phyloP scores from a whole-genome alignment of 2,329 filamentous ascomycete species.

The Colletotrichum noveboracense region DNA sequence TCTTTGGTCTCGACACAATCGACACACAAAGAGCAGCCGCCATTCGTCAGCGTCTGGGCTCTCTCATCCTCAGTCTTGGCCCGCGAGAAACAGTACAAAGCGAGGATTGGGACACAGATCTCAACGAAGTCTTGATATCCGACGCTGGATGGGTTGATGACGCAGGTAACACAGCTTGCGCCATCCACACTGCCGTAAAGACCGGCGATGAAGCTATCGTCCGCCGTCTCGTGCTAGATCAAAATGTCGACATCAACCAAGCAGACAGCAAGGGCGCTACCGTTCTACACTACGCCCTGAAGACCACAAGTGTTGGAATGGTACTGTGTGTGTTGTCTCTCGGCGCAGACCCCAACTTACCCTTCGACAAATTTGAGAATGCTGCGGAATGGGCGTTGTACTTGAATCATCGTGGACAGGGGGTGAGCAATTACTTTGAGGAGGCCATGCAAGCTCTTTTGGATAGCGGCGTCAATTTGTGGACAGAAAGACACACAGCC shows the following conservation, averaged over 20 bases:
- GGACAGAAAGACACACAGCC: too few species aligned
- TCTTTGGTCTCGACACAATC: neutral
- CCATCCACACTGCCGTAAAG: neutral
- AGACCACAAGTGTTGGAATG: rapidly evolving
- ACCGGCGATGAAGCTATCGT: rapidly evolving
- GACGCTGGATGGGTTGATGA: too few species aligned
- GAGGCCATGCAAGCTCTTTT: neutral
- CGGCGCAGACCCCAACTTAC: neutral
- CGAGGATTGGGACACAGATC: too few species aligned
- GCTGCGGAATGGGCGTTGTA: rapidly evolving
- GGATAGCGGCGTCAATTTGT: neutral
- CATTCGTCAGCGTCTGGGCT: rapidly evolving
- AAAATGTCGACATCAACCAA: neutral
- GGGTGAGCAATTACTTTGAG: rapidly evolving
- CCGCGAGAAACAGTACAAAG: rapidly evolving
- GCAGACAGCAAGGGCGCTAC: rapidly evolving
- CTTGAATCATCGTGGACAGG: rapidly evolving
- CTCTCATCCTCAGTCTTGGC: rapidly evolving
- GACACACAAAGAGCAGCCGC: rapidly evolving
- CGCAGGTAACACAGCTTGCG: neutral
- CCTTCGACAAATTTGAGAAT: rapidly evolving
- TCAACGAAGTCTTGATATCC: too few species aligned
- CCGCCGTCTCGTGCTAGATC: neutral
- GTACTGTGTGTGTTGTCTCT: rapidly evolving
- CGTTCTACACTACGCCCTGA: neutral